Evolutionary conservation across 177 flowering plant species (phyloP), one percentile per base, ranked within the genome.

Genomic region (Vitis hybrid): DNA sequence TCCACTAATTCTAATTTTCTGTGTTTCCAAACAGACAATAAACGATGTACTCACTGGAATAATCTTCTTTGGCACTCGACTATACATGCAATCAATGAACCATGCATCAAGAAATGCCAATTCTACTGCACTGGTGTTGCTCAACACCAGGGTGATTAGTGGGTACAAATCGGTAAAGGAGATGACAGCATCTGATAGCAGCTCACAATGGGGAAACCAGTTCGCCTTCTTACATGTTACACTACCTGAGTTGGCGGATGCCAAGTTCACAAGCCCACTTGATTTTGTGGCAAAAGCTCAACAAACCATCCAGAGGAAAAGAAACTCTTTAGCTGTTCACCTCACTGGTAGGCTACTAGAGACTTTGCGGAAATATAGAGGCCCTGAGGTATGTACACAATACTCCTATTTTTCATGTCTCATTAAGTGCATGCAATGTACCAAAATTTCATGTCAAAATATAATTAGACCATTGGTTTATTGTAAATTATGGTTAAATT

Each of bases 141-240:
- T 82, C 30, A 87, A 81, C 67, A 84, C 87, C 3, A 80, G 90
- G 59, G 66, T 15, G 3, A 56, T 79, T 65, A 34, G 30, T 34
- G 66, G 60, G 1, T 83, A 83, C 65, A 70, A 72, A 61, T 60
- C 83, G 3, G 17, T 80, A 2, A 13, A 75, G 68, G 87, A 85
- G 60, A 85, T 83, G 86, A 17, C 15, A 0, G 69, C 82, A 30
- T 65, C 77, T 14, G 70, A 78, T 13, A 14, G 77, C 10, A 59
- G 79, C 6, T 56, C 78, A 6, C 80, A 75, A 3, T 85, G 86
- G 88, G 87, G 88, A 1, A 83, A 87, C 67, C 79, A 78, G 3
- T 83, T 87, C 26, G 77, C 71, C 1, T 85, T 79, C 77, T 21
- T 87, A 45, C 86, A 85, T 13, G 77, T 82, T 4, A 30, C 83